These are phyloP conservation scores for Starmerella lactis-condensi DNA, from an alignment of 805 yeast species.

Conservation along the genomic window DNA sequence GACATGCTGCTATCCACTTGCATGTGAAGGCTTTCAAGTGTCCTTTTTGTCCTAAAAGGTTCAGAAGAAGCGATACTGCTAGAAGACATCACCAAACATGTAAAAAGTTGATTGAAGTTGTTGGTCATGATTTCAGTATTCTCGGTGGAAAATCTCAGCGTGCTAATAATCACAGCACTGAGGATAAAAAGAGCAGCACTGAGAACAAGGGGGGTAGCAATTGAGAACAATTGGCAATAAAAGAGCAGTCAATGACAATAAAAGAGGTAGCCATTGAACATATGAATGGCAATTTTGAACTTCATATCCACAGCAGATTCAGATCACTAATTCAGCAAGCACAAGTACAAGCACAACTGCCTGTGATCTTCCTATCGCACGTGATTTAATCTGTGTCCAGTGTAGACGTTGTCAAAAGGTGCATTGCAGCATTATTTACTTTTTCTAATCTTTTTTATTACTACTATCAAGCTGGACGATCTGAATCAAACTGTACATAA, in stretches of 20 bases:
- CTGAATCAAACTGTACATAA: too few relatives aligned
- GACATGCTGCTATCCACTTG: conserved; percentile 6
- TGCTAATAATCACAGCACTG: too few relatives aligned
- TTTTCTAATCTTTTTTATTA: too few relatives aligned
- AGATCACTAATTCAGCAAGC: too few relatives aligned
- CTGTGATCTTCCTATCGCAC: too few relatives aligned
- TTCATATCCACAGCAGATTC: too few relatives aligned
- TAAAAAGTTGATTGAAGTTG: background rate
- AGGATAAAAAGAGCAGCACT: too few relatives aligned
- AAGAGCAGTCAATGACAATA: background rate
- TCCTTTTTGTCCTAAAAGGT: conserved; percentile 5
- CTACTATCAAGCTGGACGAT: too few relatives aligned
- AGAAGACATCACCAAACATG: conserved; percentile 7
- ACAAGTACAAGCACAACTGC: too few relatives aligned
- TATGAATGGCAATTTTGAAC: background rate
- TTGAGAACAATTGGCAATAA: background rate
- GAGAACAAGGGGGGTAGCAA: background rate
- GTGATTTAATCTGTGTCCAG: too few relatives aligned
- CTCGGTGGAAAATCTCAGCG: background rate
- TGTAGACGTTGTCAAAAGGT: too few relatives aligned
- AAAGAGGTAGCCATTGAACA: background rate
- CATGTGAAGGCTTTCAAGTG: conserved; percentile 6
- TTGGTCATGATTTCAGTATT: background rate
- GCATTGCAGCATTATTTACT: too few relatives aligned
- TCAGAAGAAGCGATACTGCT: conserved; percentile 7